Percentiles rank a stretch among this genome's conserved stretches.
Evolutionary conservation across 257 asterid species (phyloP).

Genomic region (Coffea canephora): DNA sequence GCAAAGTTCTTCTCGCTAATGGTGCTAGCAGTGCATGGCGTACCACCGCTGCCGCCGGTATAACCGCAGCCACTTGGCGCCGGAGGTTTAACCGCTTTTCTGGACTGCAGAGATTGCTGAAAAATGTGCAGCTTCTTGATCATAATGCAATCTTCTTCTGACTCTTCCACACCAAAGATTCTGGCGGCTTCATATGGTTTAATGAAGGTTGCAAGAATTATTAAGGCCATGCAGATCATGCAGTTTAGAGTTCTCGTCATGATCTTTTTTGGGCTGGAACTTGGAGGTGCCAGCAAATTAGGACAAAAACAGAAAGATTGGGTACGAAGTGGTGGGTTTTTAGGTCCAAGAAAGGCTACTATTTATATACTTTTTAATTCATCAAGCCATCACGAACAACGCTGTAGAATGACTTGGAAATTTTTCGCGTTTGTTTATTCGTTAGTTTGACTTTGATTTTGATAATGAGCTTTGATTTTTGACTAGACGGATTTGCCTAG

Average conservation of each 20-base stretch:
- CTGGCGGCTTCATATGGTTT: slow-evolving; percentile 13
- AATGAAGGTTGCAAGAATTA: slow-evolving; percentile 8
- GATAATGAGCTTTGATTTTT: slow-evolving; percentile 18
- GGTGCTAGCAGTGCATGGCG: slow-evolving; percentile 35
- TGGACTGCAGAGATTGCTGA: neutral
- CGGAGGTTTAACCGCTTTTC: slow-evolving; percentile 8
- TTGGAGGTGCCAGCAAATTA: neutral
- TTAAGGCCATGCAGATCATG: neutral
- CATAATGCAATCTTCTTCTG: neutral
- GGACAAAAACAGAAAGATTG: neutral
- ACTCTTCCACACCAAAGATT: neutral
- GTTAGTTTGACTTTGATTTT: neutral
- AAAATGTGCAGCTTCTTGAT: neutral
- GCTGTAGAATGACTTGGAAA: neutral
- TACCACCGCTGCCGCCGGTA: slow-evolving; percentile 16
- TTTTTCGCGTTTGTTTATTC: neutral
- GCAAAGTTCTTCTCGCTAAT: slow-evolving; percentile 42
- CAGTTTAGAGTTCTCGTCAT: neutral
- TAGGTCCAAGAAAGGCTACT: neutral
- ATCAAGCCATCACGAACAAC: neutral
- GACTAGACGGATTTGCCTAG: slow-evolving; percentile 8
- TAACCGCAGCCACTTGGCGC: slow-evolving; percentile 24
- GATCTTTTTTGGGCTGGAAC: neutral
- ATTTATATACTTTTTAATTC: neutral
- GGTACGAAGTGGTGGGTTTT: neutral